Percentiles rank a stretch among this genome's conserved stretches.
Conservation (phyloP, 768 basidiomycete genomes). For the Tulasnella sp. region DNA sequence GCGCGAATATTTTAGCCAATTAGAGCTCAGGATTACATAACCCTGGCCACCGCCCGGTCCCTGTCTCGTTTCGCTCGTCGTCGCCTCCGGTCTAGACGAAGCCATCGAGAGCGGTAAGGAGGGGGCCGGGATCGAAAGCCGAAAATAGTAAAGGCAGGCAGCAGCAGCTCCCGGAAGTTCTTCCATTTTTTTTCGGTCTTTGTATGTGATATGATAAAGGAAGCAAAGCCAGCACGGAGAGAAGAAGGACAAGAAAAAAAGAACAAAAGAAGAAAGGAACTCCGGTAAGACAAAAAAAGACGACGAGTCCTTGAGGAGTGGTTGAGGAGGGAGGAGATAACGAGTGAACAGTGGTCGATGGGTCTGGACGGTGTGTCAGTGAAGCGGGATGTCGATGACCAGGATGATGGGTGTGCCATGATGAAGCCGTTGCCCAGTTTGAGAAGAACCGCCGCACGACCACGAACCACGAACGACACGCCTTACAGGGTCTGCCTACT, state of each 20-base stretch:
- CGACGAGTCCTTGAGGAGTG: background rate
- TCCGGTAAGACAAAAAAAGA: background rate
- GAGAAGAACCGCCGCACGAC: slow-evolving; percentile 1
- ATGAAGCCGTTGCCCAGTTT: slow-evolving; percentile 5
- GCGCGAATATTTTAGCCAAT: background rate
- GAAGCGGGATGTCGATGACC: background rate
- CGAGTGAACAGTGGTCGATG: background rate
- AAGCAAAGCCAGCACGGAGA: background rate
- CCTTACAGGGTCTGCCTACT: background rate
- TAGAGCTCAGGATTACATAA: background rate
- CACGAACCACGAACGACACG: background rate
- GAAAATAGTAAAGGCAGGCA: background rate
- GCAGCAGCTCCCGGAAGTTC: background rate
- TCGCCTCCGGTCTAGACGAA: background rate
- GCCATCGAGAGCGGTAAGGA: background rate
- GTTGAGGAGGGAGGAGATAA: background rate
- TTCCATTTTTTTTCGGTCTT: background rate
- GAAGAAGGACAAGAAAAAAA: background rate
- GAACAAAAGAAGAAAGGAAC: background rate
- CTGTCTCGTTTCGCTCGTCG: background rate
- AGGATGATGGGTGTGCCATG: background rate
- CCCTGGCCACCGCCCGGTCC: background rate
- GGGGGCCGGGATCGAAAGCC: background rate
- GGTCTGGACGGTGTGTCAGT: background rate
- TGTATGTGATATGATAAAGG: background rate